phyloP scores from a whole-genome alignment of 352 stramenopile genomes.

The Phytophthora citrophthora region DNA sequence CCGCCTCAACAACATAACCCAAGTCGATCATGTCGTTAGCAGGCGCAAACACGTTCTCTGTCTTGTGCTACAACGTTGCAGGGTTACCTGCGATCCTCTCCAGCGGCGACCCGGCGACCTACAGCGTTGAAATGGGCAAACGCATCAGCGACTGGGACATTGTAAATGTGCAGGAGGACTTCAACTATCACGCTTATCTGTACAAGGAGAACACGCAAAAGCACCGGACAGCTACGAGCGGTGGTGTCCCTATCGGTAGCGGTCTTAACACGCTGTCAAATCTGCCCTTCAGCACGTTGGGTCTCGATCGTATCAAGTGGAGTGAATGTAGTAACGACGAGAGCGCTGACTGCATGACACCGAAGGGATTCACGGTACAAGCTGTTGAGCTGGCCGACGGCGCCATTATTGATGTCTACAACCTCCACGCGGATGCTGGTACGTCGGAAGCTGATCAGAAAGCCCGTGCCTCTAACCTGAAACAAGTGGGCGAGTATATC shows the following conservation, averaged over 20 bases:
- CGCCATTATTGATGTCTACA: conserved; percentile 55
- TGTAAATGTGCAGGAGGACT: conserved; percentile 54
- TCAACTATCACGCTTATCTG: conserved; percentile 48
- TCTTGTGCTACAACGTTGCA: conserved; percentile 58
- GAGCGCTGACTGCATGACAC: conserved; percentile 57
- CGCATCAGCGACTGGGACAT: conserved; percentile 49
- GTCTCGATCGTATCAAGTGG: conserved; percentile 50
- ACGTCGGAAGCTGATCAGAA: conserved; percentile 34
- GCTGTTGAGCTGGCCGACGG: conserved; percentile 51
- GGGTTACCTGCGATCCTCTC: conserved; percentile 51
- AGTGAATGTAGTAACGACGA: conserved; percentile 52
- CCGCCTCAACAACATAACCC: conserved; percentile 14
- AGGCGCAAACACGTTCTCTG: conserved; percentile 41
- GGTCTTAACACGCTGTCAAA: conserved; percentile 61
- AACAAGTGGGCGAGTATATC: conserved; percentile 56
- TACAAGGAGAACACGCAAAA: conserved; percentile 51
- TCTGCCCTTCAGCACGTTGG: conserved; percentile 45
- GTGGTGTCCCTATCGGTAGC: conserved; percentile 50
- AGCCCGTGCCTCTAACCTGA: conserved; percentile 45
- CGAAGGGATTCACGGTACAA: conserved; percentile 60
- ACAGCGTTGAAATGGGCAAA: conserved; percentile 56
- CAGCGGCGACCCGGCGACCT: conserved; percentile 43
- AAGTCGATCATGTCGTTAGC: conserved; percentile 28
- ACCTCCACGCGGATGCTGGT: conserved; percentile 56
- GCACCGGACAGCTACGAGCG: conserved; percentile 54